Base-by-base conservation (phyloP, 176 grass and related monocot species). In the Carex kokanica region DNA sequence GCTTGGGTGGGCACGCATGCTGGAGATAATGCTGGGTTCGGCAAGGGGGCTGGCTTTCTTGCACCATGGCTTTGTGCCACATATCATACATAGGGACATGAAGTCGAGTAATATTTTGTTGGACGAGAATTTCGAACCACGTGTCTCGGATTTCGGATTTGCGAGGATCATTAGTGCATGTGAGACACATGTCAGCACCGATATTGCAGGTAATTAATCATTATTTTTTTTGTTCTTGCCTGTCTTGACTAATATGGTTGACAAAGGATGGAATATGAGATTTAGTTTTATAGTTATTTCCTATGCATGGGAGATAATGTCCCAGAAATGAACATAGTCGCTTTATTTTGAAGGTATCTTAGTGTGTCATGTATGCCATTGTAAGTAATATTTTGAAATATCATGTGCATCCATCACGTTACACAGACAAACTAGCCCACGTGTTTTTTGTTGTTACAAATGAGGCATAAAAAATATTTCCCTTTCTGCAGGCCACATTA, bases 21-120 rank as follows among this genome's bases (percentile, higher is more conserved):
- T 99, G 70, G 94, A 99, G 83, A 95, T 99, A 36, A 93, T 93
- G 13, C 70, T 95, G 3, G 96, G 96, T 58, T 91, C 96, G 60
- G 96, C 96, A 55, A 89, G 59, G 29, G 96, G 96, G 59, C 88
- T 99, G 38, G 85, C 91, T 3, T 98, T 98, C 80, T 90, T 98
- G 65, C 96, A 98, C 79, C 90, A 98, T 88, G 96, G 93, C 36
- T 95, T 98, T 47, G 91, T 95, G 58, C 96, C 96, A 13, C 96
- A 98, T 84, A 98, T 98, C 84, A 98, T 98, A 77, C 96, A 98
- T 69, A 79, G 96, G 0, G 96, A 98, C 86, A 98, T 98, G 96
- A 98, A 98, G 70, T 93, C 93, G 5, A 98, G 96, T 82, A 98
- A 98, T 84, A 98, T 98, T 40, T 85, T 98, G 31, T 41, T 98